Conservation (phyloP, 2,329 filamentous ascomycete species). For the Aspergillus sp. region DNA sequence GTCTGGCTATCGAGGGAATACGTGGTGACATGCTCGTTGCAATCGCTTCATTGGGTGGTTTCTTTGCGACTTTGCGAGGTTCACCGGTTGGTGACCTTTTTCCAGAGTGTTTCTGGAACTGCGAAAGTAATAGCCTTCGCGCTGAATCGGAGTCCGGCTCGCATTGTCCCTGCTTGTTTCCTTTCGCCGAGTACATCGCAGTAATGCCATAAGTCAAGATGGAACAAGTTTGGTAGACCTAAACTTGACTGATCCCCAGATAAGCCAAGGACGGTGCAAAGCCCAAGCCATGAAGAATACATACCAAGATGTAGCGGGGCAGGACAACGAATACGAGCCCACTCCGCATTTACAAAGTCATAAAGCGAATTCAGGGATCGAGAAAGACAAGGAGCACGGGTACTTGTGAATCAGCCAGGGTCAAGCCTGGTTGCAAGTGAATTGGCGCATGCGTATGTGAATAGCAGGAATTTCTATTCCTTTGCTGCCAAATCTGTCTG, state of each 20-base stretch:
- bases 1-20: no score
- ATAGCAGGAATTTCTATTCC: background rate
- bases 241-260: no score
- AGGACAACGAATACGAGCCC: no score
- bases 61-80: background rate
- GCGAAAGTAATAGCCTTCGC: conserved; percentile 13
- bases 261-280: background rate
- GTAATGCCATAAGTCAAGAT: no score
- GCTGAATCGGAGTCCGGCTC: no score
- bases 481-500: background rate
- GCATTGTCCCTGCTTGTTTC: background rate
- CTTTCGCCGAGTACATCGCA: background rate
- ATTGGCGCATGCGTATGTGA: background rate
- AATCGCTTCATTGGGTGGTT: background rate
- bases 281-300: background rate
- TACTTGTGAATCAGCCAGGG: background rate
- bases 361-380: no score
- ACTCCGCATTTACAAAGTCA: background rate
- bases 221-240: no score
- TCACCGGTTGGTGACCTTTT: background rate
- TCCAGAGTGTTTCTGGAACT: conserved; percentile 14
- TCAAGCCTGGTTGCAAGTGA: no score
- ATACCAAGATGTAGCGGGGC: background rate
- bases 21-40: no score
- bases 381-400: no score